Percentiles rank a stretch among this genome's conserved stretches.
Conservation (phyloP, 768 basidiomycete species). For the Suillus brevipes region DNA sequence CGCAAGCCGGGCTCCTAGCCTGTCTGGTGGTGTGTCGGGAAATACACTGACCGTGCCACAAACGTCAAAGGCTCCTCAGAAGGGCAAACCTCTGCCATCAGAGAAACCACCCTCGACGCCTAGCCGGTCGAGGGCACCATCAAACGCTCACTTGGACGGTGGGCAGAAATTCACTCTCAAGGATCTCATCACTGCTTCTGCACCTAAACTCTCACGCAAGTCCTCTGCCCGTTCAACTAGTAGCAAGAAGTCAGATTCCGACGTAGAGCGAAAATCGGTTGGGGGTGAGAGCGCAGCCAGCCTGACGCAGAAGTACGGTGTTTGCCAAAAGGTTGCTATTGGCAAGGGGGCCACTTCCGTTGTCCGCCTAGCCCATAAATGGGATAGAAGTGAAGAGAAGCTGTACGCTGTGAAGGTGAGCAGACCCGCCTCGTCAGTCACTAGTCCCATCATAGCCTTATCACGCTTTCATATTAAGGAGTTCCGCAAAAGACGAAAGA, state of each 20-base stretch:
- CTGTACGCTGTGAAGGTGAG: constrained; percentile 96
- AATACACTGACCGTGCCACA: constrained; percentile 32
- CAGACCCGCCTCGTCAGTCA: constrained; percentile 1
- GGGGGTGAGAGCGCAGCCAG: constrained; percentile 55
- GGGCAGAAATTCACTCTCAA: constrained; percentile 83
- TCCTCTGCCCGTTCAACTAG: constrained; percentile 69
- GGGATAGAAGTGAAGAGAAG: constrained; percentile 96
- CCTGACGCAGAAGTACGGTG: constrained; percentile 89
- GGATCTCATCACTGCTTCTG: constrained; percentile 62
- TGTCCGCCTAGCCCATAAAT: constrained; percentile 95
- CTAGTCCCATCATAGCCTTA: neutral
- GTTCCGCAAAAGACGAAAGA: constrained; percentile 97
- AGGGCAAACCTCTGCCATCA: constrained; percentile 21
- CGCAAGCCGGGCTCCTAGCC: constrained; percentile 41
- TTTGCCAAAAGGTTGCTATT: constrained; percentile 95
- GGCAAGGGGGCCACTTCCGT: constrained; percentile 99
- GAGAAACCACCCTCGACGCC: constrained; percentile 18
- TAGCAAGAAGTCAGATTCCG: constrained; percentile 69
- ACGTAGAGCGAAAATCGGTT: constrained; percentile 45
- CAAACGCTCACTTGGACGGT: constrained; percentile 54
- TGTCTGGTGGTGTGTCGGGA: constrained; percentile 39
- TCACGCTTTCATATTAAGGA: constrained; percentile 54
- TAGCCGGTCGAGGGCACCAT: constrained; percentile 39
- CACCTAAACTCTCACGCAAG: constrained; percentile 74
- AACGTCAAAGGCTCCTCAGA: constrained; percentile 25